phyloP scores from a whole-genome alignment of 345 rosid genomes.

The Orychophragmus violaceus region DNA sequence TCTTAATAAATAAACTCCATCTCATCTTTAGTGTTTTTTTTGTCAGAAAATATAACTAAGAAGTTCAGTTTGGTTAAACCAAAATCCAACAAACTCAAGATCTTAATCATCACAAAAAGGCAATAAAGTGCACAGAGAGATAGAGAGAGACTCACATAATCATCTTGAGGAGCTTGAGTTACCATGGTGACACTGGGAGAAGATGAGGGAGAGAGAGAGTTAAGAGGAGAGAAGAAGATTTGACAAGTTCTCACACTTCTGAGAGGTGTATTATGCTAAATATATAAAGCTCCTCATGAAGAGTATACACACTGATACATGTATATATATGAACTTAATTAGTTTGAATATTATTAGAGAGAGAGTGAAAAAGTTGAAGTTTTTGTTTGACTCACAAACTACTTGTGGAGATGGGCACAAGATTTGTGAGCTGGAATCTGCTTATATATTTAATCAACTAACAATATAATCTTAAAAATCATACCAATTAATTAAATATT shows the following conservation, averaged over 20 bases:
- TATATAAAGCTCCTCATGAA: conserved; percentile 16
- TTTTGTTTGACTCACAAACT: conserved; percentile 34
- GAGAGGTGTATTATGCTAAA: conserved; percentile 7
- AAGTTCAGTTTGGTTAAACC: background rate
- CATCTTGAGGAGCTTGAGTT: conserved; percentile 22
- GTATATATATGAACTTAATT: background rate
- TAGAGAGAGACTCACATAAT: conserved; percentile 25
- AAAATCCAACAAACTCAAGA: background rate
- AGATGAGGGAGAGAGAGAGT: background rate
- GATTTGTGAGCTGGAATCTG: conserved; percentile 19
- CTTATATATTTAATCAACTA: background rate
- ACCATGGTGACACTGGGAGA: conserved; percentile 24
- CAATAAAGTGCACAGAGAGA: background rate
- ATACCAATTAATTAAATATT: background rate
- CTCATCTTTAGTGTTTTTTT: background rate
- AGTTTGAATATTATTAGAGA: conserved; percentile 21
- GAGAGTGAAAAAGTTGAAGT: conserved; percentile 9
- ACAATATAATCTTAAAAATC: background rate
- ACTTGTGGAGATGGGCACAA: conserved; percentile 24
- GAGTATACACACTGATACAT: background rate
- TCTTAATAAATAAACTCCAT: background rate
- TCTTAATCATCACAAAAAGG: conserved; percentile 3
- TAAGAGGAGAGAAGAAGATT: conserved; percentile 13
- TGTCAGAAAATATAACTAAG: background rate
- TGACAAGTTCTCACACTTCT: conserved; percentile 5